Percentiles rank a stretch among this genome's conserved stretches.
phyloP scores from a whole-genome alignment of 495 filamentous ascomycete genomes.

The Coniosporium apollinis region DNA sequence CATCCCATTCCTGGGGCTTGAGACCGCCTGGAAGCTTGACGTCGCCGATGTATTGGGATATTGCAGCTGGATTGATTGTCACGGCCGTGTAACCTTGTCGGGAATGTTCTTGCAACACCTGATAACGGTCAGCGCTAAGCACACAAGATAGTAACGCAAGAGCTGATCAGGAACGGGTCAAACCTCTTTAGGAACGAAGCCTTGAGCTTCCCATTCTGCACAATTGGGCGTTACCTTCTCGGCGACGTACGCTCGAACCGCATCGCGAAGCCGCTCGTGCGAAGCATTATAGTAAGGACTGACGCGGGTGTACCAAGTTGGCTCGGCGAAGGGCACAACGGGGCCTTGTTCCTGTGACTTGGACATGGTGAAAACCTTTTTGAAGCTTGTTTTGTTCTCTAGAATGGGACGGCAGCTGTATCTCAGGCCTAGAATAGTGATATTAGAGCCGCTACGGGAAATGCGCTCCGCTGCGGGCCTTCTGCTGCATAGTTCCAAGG shows the following conservation, averaged over 20 bases:
- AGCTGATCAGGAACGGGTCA: constrained; percentile 5
- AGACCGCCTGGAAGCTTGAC: constrained; percentile 26
- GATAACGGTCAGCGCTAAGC: background rate
- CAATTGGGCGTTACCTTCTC: constrained; percentile 28
- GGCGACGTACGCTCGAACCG: constrained; percentile 31
- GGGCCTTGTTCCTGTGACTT: too few relatives aligned
- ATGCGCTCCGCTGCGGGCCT: too few relatives aligned
- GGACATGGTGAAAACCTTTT: too few relatives aligned
- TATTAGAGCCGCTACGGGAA: too few relatives aligned
- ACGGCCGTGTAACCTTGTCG: background rate
- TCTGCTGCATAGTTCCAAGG: too few relatives aligned
- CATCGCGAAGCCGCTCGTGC: constrained; percentile 29
- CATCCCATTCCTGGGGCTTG: constrained; percentile 31
- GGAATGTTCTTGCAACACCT: constrained; percentile 1
- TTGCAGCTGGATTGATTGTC: background rate
- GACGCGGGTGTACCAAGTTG: constrained; percentile 1
- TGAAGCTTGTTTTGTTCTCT: too few relatives aligned
- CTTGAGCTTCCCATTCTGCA: constrained; percentile 32
- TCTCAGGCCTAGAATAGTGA: too few relatives aligned
- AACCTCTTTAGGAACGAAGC: constrained; percentile 27
- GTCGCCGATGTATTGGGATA: constrained; percentile 17
- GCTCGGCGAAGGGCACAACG: constrained; percentile 1
- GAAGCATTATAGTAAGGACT: constrained; percentile 31
- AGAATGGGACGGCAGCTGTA: too few relatives aligned
- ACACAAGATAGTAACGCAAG: background rate